Base-by-base conservation (phyloP, 257 asterid genomes). In the Paulownia fortunei region DNA sequence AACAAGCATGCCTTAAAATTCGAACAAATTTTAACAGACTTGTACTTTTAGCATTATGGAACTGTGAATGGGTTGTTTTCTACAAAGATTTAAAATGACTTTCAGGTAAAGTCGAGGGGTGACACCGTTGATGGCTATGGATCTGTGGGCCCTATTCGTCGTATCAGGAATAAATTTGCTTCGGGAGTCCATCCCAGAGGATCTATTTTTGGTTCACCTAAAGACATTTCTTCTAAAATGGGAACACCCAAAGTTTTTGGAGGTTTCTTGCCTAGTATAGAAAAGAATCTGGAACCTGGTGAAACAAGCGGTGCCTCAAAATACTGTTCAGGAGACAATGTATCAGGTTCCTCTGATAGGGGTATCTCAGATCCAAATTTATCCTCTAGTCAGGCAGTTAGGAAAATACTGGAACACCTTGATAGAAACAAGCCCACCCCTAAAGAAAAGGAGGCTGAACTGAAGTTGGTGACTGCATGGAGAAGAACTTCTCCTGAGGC, bases 71-170 rank as follows among this genome's bases (percentile, higher is more conserved):
- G 11, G 55, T 81, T 76, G 19, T 80, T 81, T 19, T 49, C 65
- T 37, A 8, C 8, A 47, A 76, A 0, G 21, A 34, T 74, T 70
- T 37, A 16, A 42, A 69, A 34, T 71, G 80, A 30, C 79, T 72
- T 85, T 69, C 88, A 94, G 99, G 92, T 54, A 49, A 93, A 84
- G 63, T 76, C 87, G 24, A 79, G 86, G 80, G 84, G 82, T 64
- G 91, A 85, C 63, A 74, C 66, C 3, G 76, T 73, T 78, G 90
- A 83, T 78, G 87, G 74, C 84, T 88, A 86, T 85, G 97, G 96
- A 75, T 88, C 98, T 32, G 91, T 77, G 73, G 98, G 99, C 47
- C 97, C 98, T 23, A 85, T 96, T 67, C 90, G 97, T 56, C 91
- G 90, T 23, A 77, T 86, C 37, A 83, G 90, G 80, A 88, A 83